Evolutionary conservation across 305 asterid genomes (phyloP).

Genomic region (Stenogyne calaminthoides): DNA sequence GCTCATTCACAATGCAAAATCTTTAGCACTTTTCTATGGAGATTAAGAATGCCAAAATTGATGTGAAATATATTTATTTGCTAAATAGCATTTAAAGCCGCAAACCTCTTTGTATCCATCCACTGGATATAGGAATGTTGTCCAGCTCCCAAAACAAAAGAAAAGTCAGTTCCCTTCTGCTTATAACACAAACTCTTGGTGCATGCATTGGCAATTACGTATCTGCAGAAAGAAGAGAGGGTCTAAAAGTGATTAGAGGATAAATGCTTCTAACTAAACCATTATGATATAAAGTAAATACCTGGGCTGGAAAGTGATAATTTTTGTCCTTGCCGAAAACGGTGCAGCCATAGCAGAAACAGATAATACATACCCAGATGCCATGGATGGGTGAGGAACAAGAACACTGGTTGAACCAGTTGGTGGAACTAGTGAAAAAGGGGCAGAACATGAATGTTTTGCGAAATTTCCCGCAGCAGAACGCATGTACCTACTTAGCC

Average conservation of each 20-base stretch:
- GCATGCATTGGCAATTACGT: conserved; percentile 93
- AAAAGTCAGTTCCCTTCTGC: conserved; percentile 89
- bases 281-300: conserved; percentile 35
- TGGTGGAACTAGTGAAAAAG: conserved; percentile 87
- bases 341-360: conserved; percentile 91
- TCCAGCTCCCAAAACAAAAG: conserved; percentile 68
- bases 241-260: conserved; percentile 21
- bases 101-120: conserved; percentile 85
- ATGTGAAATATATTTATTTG: conserved; percentile 17
- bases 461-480: conserved; percentile 49
- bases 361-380: conserved; percentile 74
- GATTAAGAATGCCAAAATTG: conserved; percentile 26
- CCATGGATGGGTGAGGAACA: conserved; percentile 75
- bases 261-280: conserved; percentile 3
- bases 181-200: conserved; percentile 73
- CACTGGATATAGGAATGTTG: conserved; percentile 81
- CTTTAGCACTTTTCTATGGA: conserved; percentile 1
- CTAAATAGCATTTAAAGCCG: conserved; percentile 22
- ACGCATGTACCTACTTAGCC: conserved; percentile 65
- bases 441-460: conserved; percentile 71
- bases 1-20: not conserved
- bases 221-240: conserved; percentile 52
- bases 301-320: conserved; percentile 95
- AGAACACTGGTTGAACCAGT: conserved; percentile 84
- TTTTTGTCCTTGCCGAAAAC: conserved; percentile 86